These are phyloP conservation scores for Angophora floribunda DNA, from an alignment of 345 rosid genomes.

Conservation along the genomic window DNA sequence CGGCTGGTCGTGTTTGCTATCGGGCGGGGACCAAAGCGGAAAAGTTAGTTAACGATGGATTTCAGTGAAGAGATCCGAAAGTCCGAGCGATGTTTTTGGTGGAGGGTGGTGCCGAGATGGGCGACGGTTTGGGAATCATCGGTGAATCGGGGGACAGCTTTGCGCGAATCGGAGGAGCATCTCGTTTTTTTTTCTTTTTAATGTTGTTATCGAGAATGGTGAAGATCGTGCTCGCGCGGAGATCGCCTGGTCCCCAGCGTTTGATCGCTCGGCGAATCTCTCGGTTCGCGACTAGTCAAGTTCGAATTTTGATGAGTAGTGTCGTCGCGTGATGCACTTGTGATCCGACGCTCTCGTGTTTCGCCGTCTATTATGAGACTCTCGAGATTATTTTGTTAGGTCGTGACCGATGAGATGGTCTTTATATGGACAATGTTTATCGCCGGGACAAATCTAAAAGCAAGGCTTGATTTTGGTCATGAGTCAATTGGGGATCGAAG, in stretches of 20 bases:
- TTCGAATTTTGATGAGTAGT: too few relatives aligned
- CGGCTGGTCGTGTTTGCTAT: neutral
- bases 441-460: neutral
- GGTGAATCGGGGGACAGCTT: neutral
- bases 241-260: neutral
- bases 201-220: neutral
- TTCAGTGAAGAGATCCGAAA: neutral
- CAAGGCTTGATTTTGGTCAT: neutral
- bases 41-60: neutral
- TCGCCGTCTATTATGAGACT: neutral
- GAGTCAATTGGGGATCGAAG: neutral
- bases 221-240: neutral
- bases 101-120: too few relatives aligned
- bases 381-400: neutral
- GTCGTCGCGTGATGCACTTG: neutral
- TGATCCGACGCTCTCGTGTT: neutral
- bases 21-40: neutral
- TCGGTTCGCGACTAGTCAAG: too few relatives aligned
- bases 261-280: neutral
- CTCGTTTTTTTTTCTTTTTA: neutral
- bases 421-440: neutral
- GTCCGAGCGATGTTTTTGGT: neutral
- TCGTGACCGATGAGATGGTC: neutral
- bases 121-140: neutral
- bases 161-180: neutral